These are phyloP conservation scores for Globisporangium uncinulatum DNA, from an alignment of 352 stramenopile genomes.

Conservation along the genomic window DNA sequence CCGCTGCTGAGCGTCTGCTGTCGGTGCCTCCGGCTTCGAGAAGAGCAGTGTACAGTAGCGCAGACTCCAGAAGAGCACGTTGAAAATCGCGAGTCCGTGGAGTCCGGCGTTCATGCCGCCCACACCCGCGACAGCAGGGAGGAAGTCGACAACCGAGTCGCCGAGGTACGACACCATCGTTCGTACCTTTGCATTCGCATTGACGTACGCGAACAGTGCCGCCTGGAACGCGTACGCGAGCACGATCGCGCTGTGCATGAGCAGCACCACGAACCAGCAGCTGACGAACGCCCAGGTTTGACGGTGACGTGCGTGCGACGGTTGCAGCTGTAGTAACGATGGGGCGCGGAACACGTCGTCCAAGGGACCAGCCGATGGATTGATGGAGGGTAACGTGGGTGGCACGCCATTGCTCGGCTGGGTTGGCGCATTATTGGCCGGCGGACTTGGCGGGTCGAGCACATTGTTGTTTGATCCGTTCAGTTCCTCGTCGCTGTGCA, in stretches of 20 bases:
- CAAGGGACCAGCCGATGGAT: not conserved
- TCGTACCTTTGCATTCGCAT: slow-evolving; percentile 1
- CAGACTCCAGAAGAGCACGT: slow-evolving; percentile 5
- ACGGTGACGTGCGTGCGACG: not conserved
- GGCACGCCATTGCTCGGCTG: no score
- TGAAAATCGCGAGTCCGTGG: not conserved
- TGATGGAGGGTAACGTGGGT: no score
- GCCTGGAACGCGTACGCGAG: slow-evolving; percentile 4
- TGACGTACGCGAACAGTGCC: slow-evolving; percentile 4
- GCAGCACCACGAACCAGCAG: slow-evolving; percentile 2
- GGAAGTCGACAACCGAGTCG: slow-evolving; percentile 2
- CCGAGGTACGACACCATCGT: slow-evolving; percentile 4
- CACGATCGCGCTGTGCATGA: slow-evolving; percentile 1
- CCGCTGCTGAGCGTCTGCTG: not conserved
- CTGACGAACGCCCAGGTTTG: slow-evolving; percentile 1
- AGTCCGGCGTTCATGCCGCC: slow-evolving; percentile 1
- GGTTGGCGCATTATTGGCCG: no score
- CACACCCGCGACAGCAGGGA: slow-evolving; percentile 1
- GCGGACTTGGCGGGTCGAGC: no score
- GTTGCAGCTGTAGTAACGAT: not conserved
- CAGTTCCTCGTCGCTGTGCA: no score
- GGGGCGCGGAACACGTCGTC: not conserved
- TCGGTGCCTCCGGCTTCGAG: not conserved
- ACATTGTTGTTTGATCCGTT: no score
- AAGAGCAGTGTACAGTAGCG: slow-evolving; percentile 4